Evolutionary conservation across 1,139 yeast species (phyloP).

Genomic region (Zygosaccharomyces sapae): DNA sequence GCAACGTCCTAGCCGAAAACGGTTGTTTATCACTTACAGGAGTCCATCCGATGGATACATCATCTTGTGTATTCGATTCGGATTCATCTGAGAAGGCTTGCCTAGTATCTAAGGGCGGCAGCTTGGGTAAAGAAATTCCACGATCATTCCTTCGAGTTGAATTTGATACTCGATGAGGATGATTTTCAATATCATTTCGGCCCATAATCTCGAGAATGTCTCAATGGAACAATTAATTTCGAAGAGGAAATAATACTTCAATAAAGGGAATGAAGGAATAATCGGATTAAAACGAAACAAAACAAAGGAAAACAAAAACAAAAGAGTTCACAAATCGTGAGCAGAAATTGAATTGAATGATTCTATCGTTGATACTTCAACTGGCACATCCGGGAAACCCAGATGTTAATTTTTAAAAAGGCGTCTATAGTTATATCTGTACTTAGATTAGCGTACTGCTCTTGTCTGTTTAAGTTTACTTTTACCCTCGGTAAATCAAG

Average conservation of each 20-base stretch:
- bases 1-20: not conserved
- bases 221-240: not conserved
- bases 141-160: not conserved
- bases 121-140: slow-evolving; percentile 22
- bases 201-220: not conserved
- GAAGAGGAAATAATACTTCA: not conserved
- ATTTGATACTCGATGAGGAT: not conserved
- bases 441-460: not conserved
- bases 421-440: not conserved
- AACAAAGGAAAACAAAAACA: not conserved
- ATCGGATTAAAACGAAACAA: not conserved
- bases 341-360: not conserved
- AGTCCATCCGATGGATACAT: slow-evolving; percentile 25
- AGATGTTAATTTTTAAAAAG: not conserved
- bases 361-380: not conserved
- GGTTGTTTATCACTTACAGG: slow-evolving; percentile 14
- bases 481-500: not conserved
- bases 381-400: slow-evolving; percentile 4
- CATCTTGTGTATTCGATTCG: slow-evolving; percentile 8
- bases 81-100: slow-evolving; percentile 17
- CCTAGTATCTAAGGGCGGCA: slow-evolving; percentile 32
- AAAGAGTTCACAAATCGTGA: not conserved
- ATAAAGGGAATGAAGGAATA: not conserved
- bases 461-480: not conserved
- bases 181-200: not conserved